Evolutionary conservation across 2,329 filamentous ascomycete species (phyloP), one percentile per base, ranked within the genome.

Genomic region (Uncinocarpus reesii): DNA sequence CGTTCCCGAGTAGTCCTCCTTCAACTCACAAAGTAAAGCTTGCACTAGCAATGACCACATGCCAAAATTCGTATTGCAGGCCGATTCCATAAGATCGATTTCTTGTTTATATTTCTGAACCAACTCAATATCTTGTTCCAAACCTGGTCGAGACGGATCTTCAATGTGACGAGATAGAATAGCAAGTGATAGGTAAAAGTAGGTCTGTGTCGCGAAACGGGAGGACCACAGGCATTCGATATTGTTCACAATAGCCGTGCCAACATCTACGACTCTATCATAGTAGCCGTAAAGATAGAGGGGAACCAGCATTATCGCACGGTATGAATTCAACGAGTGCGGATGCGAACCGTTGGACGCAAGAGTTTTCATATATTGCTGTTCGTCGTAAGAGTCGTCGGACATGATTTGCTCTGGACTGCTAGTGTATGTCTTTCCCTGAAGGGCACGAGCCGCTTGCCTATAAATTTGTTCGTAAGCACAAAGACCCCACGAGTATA

Each of bases 11-110:
- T 71, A 65, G 21, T 74, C 68, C 8, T 62, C 62, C 10, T 62
- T 65, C 20, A 74, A 58, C 45, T 81, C 78, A 20, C 65, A 67
- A 4, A 80, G 58, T 44, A 79, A 69, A 2, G 76, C 79, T 35
- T 75, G 70, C 7, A 83, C 61, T 6, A 81, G 58, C 34, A 73
- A 63, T 1, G 76, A 68, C 73, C 76, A 81, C 53, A 74, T 71
- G 15, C 71, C 67, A 57, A 80, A 82, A 55, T 82, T 82, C 54
- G 75, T 70, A 53, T 78, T 71, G 50, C 76, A 81, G 46, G 75
- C 67, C 15, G 62, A 61, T 32, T 74, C 69, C 45, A 72, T 75
- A 31, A 70, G 65, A 51, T 78, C 72, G 28, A 81, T 72, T 50
- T 72, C 67, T 7, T 68, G 66, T 50, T 76, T 72, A 52, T 75